Evolutionary conservation across 2,329 filamentous ascomycete genomes (phyloP).

Genomic region (Colletotrichum sp.): DNA sequence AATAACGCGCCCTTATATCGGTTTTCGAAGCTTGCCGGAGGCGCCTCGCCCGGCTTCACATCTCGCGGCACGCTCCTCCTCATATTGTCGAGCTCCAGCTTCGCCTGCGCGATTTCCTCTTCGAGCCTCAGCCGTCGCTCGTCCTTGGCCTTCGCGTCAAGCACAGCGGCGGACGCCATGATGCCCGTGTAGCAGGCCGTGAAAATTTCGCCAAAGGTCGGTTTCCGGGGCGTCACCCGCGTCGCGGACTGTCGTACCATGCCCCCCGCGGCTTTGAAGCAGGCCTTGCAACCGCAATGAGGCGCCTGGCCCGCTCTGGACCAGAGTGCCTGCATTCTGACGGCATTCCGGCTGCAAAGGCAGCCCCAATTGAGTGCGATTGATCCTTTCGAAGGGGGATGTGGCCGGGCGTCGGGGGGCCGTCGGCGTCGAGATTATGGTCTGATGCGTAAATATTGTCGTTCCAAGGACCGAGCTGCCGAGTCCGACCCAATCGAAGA

Average conservation of each 20-base stretch:
- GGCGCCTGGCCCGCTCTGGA: slow-evolving; percentile 69
- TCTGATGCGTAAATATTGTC: slow-evolving; percentile 1
- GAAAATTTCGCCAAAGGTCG: slow-evolving; percentile 58
- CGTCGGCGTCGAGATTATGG: background rate
- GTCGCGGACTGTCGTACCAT: slow-evolving; percentile 57
- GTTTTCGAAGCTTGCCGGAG: slow-evolving; percentile 25
- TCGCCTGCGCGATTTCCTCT: slow-evolving; percentile 60
- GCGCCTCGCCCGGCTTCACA: slow-evolving; percentile 23
- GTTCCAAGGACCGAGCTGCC: background rate
- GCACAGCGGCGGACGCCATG: slow-evolving; percentile 67
- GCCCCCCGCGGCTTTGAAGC: slow-evolving; percentile 54
- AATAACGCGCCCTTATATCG: slow-evolving; percentile 5
- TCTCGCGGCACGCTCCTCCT: slow-evolving; percentile 31
- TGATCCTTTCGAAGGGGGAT: background rate
- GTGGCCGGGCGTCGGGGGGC: background rate
- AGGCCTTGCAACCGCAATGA: slow-evolving; percentile 68
- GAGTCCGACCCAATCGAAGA: background rate
- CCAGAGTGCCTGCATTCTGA: slow-evolving; percentile 71
- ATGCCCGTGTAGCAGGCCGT: slow-evolving; percentile 73
- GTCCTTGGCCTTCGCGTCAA: slow-evolving; percentile 66
- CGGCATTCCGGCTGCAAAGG: slow-evolving; percentile 33
- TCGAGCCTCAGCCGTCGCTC: slow-evolving; percentile 66
- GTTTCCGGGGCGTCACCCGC: slow-evolving; percentile 52
- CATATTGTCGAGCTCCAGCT: slow-evolving; percentile 47
- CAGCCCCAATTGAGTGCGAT: slow-evolving; percentile 10